Evolutionary conservation across 108 stramenopile species (phyloP), one percentile per base, ranked within the genome.

Genomic region (Skeletonema marinoi): DNA sequence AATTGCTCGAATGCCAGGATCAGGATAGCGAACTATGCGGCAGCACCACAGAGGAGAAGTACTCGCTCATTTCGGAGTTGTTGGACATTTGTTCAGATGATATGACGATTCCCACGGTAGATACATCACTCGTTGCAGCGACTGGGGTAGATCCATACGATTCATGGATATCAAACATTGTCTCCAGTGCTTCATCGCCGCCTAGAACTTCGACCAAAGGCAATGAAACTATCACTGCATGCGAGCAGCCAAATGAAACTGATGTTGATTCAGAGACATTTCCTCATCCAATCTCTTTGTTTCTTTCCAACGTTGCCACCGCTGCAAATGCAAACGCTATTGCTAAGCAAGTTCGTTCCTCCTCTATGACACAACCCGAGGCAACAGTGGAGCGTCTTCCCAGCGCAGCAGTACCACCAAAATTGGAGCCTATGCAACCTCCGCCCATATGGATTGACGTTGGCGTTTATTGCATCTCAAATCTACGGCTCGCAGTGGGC

Each of bases 1-100:
- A 61, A 61, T 25, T 25, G 11, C 13, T 56, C 21, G 72, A 38
- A 48, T 61, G 8, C 54, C 25, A 56, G n/a, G 3, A 4, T 25
- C 16, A 56, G 54, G 21, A n/a, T 10, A 25, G 19, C 25, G 25
- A 46, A 3, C 44, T 46, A n/a, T 56, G 54, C 25, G 7, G 25
- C 3, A 25, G 54, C 25, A 10, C n/a, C 19, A 25, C 54, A 1
- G 3, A 29, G 6, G 54, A 25, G 54, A 56, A 56, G 25, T 7
- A 25, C 25, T 56, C 54, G 19, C 54, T 56, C 54, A 7, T 56
- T 29, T 56, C 54, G n/a, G 81, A 82, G 54, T 50, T 82, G 67
- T 60, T 82, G 19, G 75, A 82, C 59, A 71, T 82, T 38, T 82
- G 81, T 44, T 42, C 56, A 10, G 81, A 82, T 65, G 81, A 82